Percentiles rank a stretch among this genome's conserved stretches.
Conservation (phyloP, 179 eudicot genomes). For the Sideroxylon spinosum region DNA sequence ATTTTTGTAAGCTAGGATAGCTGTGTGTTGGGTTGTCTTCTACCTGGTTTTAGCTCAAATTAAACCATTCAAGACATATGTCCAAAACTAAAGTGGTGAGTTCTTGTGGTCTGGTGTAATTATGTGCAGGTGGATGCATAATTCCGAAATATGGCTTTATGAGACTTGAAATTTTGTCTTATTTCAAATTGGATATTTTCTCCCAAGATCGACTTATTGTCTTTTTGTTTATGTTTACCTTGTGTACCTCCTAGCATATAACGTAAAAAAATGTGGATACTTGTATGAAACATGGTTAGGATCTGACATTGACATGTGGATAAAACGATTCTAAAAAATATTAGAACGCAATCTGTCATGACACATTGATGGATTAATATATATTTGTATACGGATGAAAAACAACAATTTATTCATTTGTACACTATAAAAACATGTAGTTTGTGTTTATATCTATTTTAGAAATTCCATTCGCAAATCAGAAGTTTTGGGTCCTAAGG, state of each 20-base stretch:
- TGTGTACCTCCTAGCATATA: background rate
- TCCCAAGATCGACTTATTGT: background rate
- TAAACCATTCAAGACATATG: background rate
- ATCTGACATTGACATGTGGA: too few relatives aligned
- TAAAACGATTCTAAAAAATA: too few relatives aligned
- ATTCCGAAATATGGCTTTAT: background rate
- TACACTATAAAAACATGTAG: too few relatives aligned
- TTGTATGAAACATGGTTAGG: too few relatives aligned
- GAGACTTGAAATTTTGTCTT: background rate
- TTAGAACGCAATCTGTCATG: too few relatives aligned
- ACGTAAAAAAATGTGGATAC: background rate
- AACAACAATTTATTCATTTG: too few relatives aligned
- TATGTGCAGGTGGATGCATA: slow-evolving; percentile 1
- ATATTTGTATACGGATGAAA: too few relatives aligned
- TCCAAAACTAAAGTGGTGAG: slow-evolving; percentile 1
- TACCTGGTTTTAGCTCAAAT: background rate
- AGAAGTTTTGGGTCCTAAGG: too few relatives aligned
- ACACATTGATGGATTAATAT: too few relatives aligned
- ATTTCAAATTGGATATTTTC: background rate
- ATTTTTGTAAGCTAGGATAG: background rate
- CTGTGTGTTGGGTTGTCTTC: background rate
- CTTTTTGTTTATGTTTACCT: background rate
- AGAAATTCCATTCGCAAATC: too few relatives aligned
- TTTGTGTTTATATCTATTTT: too few relatives aligned
- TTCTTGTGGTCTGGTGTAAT: slow-evolving; percentile 7